A percentile compares a stretch with the other conserved stretches of the same genome.
These are phyloP conservation scores for Colletotrichum kahawae DNA, from an alignment of 2,329 filamentous ascomycete species.

Conservation along the genomic window DNA sequence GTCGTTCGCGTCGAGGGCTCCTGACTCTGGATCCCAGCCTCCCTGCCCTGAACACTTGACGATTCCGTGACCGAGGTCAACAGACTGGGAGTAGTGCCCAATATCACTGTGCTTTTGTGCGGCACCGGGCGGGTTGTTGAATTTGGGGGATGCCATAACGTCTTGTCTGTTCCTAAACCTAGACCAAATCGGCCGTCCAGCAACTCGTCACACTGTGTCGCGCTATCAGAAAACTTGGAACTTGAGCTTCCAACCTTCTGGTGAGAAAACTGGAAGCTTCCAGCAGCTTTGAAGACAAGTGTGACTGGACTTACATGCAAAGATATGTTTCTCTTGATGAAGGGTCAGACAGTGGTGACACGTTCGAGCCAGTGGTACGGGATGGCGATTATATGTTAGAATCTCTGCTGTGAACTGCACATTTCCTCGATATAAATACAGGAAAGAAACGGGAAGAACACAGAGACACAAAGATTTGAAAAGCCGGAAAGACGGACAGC, in stretches of 20 bases:
- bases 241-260: no score
- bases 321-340: not conserved
- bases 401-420: accelerated
- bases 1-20: slow-evolving; percentile 21
- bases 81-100: slow-evolving; percentile 28
- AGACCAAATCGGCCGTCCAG: not conserved
- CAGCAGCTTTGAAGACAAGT: not conserved
- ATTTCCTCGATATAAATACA: not conserved
- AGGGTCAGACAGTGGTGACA: not conserved
- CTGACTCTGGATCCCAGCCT: slow-evolving; percentile 22
- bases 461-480: not conserved
- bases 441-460: not conserved
- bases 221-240: not conserved
- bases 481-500: not conserved
- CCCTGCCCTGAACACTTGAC: slow-evolving; percentile 30
- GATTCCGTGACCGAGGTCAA: slow-evolving; percentile 26
- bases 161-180: not conserved
- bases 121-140: not conserved
- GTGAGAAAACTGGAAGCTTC: not conserved
- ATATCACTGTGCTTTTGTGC: not conserved
- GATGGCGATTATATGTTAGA: not conserved
- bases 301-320: not conserved
- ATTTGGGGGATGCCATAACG: not conserved
- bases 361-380: accelerated
- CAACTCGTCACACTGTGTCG: not conserved